A percentile compares a stretch with the other conserved stretches of the same genome.
Evolutionary conservation across 2,329 filamentous ascomycete genomes (phyloP).

Genomic region (Diaporthe ampelina): DNA sequence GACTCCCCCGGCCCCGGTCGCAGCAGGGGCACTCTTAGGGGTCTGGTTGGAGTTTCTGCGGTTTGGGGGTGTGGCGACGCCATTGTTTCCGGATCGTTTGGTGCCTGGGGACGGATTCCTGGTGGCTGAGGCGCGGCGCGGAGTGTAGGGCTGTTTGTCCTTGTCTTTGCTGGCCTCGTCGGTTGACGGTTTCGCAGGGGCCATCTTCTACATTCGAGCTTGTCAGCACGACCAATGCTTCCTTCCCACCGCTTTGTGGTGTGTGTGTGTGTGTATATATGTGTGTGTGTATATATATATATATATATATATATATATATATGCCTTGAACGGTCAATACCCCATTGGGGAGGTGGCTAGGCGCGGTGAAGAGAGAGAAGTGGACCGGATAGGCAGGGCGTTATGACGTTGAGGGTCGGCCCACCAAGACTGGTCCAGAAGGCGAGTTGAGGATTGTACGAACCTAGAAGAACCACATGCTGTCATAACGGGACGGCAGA

Average conservation of each 20-base stretch:
- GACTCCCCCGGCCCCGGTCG: slow-evolving; percentile 46
- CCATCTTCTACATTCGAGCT: slow-evolving; percentile 40
- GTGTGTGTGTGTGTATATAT: too few species aligned
- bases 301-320: too few species aligned
- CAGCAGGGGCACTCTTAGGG: slow-evolving; percentile 60
- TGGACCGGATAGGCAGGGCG: slow-evolving; percentile 21
- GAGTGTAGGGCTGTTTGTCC: slow-evolving; percentile 37
- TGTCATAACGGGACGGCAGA: slow-evolving; percentile 39
- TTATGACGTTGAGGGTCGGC: slow-evolving; percentile 37
- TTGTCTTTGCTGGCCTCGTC: slow-evolving; percentile 40
- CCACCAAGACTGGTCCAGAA: slow-evolving; percentile 19
- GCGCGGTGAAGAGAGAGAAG: slow-evolving; percentile 22
- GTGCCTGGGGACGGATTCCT: slow-evolving; percentile 42
- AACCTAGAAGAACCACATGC: slow-evolving; percentile 43
- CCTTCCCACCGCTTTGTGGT: background rate
- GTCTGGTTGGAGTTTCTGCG: slow-evolving; percentile 49
- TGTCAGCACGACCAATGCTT: slow-evolving; percentile 31
- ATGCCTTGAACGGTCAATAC: background rate
- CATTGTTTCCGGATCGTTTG: slow-evolving; percentile 42
- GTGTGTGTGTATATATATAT: too few species aligned
- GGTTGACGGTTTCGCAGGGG: slow-evolving; percentile 41
- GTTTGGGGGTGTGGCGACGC: slow-evolving; percentile 47
- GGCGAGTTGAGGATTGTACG: slow-evolving; percentile 10
- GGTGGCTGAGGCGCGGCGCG: slow-evolving; percentile 38
- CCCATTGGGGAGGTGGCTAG: background rate